A percentile compares a stretch with the other conserved stretches of the same genome.
Conservation (phyloP, 805 yeast species). For the Wickerhamiella spandovensis region DNA sequence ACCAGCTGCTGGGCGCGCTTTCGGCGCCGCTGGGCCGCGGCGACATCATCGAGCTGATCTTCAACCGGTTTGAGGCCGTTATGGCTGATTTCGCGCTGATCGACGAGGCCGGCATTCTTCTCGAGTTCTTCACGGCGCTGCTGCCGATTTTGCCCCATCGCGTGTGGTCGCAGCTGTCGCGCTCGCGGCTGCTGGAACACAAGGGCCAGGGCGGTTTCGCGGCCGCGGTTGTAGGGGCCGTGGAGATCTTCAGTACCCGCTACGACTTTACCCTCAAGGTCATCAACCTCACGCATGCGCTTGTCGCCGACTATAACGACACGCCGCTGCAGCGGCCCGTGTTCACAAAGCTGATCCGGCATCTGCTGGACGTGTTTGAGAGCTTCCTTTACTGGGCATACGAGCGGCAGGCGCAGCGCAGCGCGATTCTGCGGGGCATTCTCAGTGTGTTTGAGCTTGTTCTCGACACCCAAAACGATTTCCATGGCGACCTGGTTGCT, state of each 20-base stretch:
- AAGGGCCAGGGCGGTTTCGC: conserved; percentile 55
- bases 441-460: conserved; percentile 43
- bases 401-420: conserved; percentile 39
- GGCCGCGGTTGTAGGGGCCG: conserved; percentile 48
- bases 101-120: conserved; percentile 31
- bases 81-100: conserved; percentile 39
- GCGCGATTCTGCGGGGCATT: conserved; percentile 44
- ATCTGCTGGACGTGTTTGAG: conserved; percentile 54
- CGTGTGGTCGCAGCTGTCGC: conserved; percentile 67
- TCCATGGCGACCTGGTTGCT: conserved; percentile 29
- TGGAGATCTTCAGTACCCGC: conserved; percentile 56
- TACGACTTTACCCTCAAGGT: conserved; percentile 33
- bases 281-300: conserved; percentile 8
- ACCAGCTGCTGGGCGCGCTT: conserved; percentile 29
- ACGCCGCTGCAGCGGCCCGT: conserved; percentile 21
- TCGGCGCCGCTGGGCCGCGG: conserved; percentile 35
- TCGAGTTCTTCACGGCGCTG: conserved; percentile 38
- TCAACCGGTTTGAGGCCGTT: conserved; percentile 55
- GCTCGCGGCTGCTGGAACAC: conserved; percentile 50
- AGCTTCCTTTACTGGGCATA: conserved; percentile 62
- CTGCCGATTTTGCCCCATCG: conserved; percentile 42
- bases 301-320: conserved; percentile 7
- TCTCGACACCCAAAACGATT: conserved; percentile 38
- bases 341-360: conserved; percentile 2
- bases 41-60: conserved; percentile 49